These are phyloP conservation scores for Cladosporium sp. DNA, from an alignment of 2,329 filamentous ascomycete species.

Conservation along the genomic window DNA sequence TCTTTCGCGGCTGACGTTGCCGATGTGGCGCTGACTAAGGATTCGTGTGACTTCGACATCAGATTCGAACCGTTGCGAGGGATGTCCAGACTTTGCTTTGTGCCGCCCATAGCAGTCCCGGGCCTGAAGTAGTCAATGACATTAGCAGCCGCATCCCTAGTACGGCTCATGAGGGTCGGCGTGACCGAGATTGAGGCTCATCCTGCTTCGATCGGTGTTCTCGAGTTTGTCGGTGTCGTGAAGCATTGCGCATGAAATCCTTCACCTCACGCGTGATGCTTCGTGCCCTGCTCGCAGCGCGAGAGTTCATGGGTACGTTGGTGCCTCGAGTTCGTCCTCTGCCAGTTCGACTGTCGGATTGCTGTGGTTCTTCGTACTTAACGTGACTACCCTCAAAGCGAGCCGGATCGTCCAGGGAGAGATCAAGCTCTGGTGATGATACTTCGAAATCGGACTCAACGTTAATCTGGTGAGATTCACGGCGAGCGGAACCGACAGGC, in stretches of 20 bases:
- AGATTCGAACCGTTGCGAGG: constrained; percentile 24
- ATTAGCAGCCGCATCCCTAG: constrained; percentile 11
- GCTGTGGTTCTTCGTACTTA: background rate
- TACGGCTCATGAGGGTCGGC: constrained; percentile 7
- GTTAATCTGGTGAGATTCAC: background rate
- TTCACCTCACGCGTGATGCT: constrained; percentile 18
- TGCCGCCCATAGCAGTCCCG: constrained; percentile 19
- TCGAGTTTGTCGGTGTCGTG: constrained; percentile 2
- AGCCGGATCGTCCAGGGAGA: background rate
- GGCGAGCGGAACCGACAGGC: constrained; percentile 20
- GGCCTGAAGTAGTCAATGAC: constrained; percentile 42
- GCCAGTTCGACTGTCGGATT: constrained; percentile 1
- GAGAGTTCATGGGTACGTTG: constrained; percentile 6
- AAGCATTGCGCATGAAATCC: constrained; percentile 9
- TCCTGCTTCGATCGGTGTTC: background rate
- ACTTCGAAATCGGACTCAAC: background rate
- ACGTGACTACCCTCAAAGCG: background rate
- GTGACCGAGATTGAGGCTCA: background rate
- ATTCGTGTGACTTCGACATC: constrained; percentile 22
- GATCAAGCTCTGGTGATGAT: background rate
- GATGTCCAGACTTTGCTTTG: constrained; percentile 27
- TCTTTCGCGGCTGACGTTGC: constrained; percentile 15
- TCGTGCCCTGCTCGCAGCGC: constrained; percentile 19
- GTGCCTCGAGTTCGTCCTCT: constrained; percentile 5
- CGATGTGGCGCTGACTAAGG: constrained; percentile 21